A percentile compares a stretch with the other conserved stretches of the same genome.
phyloP scores from a whole-genome alignment of 371 early-diverging fungal species.

The Lichtheimia ornata region DNA sequence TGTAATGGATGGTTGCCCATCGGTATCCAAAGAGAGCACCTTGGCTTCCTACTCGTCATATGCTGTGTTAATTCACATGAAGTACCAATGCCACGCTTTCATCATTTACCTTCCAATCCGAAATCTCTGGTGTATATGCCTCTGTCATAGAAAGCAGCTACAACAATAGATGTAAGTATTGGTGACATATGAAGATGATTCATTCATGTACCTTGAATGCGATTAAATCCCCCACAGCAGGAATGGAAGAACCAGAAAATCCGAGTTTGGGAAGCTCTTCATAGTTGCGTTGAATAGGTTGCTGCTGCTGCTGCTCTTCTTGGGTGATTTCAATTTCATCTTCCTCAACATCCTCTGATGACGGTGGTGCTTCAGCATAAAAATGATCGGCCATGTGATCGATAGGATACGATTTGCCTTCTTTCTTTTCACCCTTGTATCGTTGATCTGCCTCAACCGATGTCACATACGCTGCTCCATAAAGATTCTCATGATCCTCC shows the following conservation, averaged over 20 bases:
- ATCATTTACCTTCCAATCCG: background rate
- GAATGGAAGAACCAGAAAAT: background rate
- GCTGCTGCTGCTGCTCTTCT: background rate
- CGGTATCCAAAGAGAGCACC: background rate
- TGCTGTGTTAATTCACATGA: no score
- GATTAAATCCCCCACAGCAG: background rate
- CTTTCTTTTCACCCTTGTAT: background rate
- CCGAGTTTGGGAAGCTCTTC: background rate
- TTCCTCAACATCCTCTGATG: background rate
- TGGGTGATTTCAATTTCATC: background rate
- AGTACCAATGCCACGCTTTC: background rate
- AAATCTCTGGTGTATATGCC: background rate
- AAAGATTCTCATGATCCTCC: background rate
- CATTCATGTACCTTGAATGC: background rate
- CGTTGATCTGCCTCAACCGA: background rate
- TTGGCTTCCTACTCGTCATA: no score
- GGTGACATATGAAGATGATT: background rate
- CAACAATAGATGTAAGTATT: background rate
- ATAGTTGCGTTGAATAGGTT: background rate
- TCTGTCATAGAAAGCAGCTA: conserved; percentile 1
- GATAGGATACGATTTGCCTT: background rate
- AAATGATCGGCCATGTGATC: background rate
- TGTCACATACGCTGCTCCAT: conserved; percentile 2
- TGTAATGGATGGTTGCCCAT: background rate
- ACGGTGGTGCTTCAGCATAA: background rate